These are phyloP conservation scores for Phialophora chinensis DNA, from an alignment of 2,329 filamentous ascomycete genomes.

Conservation along the genomic window DNA sequence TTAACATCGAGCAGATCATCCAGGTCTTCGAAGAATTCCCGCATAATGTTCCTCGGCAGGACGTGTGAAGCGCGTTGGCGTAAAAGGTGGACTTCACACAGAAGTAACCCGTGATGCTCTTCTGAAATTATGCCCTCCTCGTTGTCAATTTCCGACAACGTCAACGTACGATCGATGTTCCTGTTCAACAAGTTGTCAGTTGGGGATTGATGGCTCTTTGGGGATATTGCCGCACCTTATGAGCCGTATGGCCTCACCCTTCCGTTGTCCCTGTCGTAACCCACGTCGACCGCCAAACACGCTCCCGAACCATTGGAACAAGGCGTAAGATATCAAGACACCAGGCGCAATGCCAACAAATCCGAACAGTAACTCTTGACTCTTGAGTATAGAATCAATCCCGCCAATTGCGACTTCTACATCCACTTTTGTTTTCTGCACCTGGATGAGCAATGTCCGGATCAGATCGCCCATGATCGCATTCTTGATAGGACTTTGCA, in stretches of 20 bases:
- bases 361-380: constrained; percentile 93
- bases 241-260: constrained; percentile 74
- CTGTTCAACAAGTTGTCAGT: constrained; percentile 42
- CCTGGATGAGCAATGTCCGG: constrained; percentile 88
- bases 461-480: constrained; percentile 86
- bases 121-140: constrained; percentile 80
- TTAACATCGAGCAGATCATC: constrained; percentile 82
- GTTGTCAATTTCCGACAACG: constrained; percentile 67
- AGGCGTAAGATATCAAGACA: constrained; percentile 81
- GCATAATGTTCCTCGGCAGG: constrained; percentile 75
- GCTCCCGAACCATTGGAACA: constrained; percentile 72
- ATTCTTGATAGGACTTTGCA: constrained; percentile 80
- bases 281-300: constrained; percentile 74
- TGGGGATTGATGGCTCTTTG: neutral
- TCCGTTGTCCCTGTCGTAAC: constrained; percentile 66
- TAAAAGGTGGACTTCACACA: constrained; percentile 88
- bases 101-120: constrained; percentile 86
- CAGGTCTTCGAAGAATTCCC: constrained; percentile 87
- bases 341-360: constrained; percentile 94
- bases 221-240: constrained; percentile 62
- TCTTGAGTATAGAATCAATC: constrained; percentile 92
- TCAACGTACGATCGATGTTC: constrained; percentile 83
- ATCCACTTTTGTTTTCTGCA: constrained; percentile 99
- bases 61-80: constrained; percentile 70
- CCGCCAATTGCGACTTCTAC: constrained; percentile 94